These are phyloP conservation scores for Physcomitrium patens DNA, from an alignment of 225 moss, liverwort and hornwort genomes.

Conservation along the genomic window DNA sequence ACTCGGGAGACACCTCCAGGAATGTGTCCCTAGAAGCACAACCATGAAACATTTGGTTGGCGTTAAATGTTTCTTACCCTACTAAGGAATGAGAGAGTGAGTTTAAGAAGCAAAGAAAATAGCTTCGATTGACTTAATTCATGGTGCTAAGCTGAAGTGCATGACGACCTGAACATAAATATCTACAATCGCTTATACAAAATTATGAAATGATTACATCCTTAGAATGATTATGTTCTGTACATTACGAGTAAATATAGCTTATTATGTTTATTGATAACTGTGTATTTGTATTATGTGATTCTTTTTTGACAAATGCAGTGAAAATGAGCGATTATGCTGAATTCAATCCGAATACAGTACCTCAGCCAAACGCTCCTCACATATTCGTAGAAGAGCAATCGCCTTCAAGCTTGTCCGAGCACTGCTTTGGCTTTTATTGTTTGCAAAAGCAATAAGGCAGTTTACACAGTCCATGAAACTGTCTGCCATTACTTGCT, in stretches of 20 bases:
- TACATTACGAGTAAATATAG: background rate
- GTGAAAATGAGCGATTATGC: background rate
- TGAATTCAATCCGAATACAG: conserved; percentile 15
- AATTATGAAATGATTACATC: background rate
- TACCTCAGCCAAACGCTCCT: conserved; percentile 95
- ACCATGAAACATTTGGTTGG: conserved; percentile 5
- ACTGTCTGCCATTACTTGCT: conserved; percentile 96
- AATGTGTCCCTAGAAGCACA: conserved; percentile 73
- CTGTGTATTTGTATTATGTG: background rate
- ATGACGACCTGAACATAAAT: conserved; percentile 1
- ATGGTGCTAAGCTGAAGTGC: background rate
- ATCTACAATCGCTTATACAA: background rate
- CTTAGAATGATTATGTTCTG: background rate
- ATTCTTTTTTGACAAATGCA: background rate
- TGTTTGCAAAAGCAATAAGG: conserved; percentile 91
- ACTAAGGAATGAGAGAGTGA: background rate
- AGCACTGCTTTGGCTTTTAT: conserved; percentile 82
- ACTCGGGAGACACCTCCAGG: conserved; percentile 81
- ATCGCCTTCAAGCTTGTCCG: conserved; percentile 91
- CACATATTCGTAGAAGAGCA: conserved; percentile 92
- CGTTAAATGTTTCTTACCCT: background rate
- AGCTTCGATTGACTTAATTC: conserved; percentile 2
- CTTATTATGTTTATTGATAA: background rate
- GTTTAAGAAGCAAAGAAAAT: background rate
- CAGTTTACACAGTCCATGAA: conserved; percentile 99